Percentiles rank a stretch among this genome's conserved stretches.
These are phyloP conservation scores for Phytophthora syringae DNA, from an alignment of 352 stramenopile species.

Conservation along the genomic window DNA sequence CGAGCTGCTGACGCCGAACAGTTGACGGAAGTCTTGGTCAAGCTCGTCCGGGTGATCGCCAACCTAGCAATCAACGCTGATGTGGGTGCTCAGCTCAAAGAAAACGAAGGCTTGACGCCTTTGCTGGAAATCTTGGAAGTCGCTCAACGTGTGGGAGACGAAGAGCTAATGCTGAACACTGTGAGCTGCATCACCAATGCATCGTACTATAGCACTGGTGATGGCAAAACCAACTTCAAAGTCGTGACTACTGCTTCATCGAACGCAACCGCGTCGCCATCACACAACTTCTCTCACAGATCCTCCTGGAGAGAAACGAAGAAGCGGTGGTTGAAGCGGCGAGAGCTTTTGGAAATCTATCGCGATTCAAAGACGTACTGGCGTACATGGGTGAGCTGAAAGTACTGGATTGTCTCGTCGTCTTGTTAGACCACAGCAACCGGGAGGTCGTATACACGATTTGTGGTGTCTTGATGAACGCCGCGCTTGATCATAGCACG, in stretches of 20 bases:
- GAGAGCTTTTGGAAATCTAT: conserved; percentile 88
- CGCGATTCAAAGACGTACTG: conserved; percentile 75
- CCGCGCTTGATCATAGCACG: conserved; percentile 56
- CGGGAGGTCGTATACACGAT: conserved; percentile 84
- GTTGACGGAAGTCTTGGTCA: conserved; percentile 76
- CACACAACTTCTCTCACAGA: conserved; percentile 42
- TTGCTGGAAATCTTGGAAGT: conserved; percentile 57
- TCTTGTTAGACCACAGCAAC: conserved; percentile 80
- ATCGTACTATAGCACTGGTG: conserved; percentile 66
- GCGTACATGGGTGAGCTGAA: conserved; percentile 55
- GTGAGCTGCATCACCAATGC: conserved; percentile 90
- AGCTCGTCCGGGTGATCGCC: conserved; percentile 79
- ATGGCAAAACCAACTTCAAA: neutral
- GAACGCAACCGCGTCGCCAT: conserved; percentile 53
- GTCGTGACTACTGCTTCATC: conserved; percentile 42
- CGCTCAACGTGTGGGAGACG: conserved; percentile 41
- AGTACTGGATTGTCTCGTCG: conserved; percentile 71
- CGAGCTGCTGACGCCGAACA: conserved; percentile 21
- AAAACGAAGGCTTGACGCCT: conserved; percentile 31
- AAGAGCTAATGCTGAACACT: conserved; percentile 91
- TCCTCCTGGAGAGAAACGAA: conserved; percentile 78
- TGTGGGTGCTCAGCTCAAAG: conserved; percentile 56
- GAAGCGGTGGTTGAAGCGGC: conserved; percentile 85
- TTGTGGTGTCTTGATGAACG: conserved; percentile 87
- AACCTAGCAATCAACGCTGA: conserved; percentile 86